Evolutionary conservation across 768 basidiomycete species (phyloP).

Genomic region (Tylopilus sp.): DNA sequence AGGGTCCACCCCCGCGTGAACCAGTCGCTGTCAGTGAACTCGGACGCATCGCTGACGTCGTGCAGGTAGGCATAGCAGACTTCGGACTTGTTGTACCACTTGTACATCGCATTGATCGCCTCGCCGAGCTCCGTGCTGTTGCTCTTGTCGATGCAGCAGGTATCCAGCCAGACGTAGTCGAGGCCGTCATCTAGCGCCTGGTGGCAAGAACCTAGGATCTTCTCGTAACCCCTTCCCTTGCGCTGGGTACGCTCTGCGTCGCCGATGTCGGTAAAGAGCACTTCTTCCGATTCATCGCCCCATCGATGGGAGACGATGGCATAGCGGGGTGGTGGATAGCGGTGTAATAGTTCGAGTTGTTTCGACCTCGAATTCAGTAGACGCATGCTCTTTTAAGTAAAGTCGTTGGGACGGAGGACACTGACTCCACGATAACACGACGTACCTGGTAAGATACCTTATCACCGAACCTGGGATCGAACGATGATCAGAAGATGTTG

Average conservation of each 20-base stretch:
- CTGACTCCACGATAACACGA: not conserved
- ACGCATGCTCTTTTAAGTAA: slow-evolving; percentile 18
- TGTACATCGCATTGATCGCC: slow-evolving; percentile 33
- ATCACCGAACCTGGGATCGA: not conserved
- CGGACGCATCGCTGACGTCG: slow-evolving; percentile 17
- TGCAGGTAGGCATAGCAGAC: slow-evolving; percentile 29
- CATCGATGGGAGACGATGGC: slow-evolving; percentile 30
- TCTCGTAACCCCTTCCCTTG: slow-evolving; percentile 21
- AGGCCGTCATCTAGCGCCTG: slow-evolving; percentile 15
- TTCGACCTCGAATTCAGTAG: slow-evolving; percentile 18
- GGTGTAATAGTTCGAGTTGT: slow-evolving; percentile 16
- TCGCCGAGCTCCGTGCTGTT: slow-evolving; percentile 28
- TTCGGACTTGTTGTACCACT: slow-evolving; percentile 28
- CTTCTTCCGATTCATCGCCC: slow-evolving; percentile 20
- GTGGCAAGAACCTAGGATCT: slow-evolving; percentile 20
- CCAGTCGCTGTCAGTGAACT: slow-evolving; percentile 26
- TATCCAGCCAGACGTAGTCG: slow-evolving; percentile 32
- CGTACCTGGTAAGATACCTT: slow-evolving; percentile 1
- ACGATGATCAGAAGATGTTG: not conserved
- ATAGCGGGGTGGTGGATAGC: slow-evolving; percentile 4
- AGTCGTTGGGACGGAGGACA: not conserved
- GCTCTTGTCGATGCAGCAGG: slow-evolving; percentile 30
- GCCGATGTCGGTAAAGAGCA: slow-evolving; percentile 25
- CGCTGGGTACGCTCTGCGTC: slow-evolving; percentile 1
- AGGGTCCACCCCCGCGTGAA: slow-evolving; percentile 32